Base-by-base conservation (phyloP, 805 yeast species). In the Candida ficus region DNA sequence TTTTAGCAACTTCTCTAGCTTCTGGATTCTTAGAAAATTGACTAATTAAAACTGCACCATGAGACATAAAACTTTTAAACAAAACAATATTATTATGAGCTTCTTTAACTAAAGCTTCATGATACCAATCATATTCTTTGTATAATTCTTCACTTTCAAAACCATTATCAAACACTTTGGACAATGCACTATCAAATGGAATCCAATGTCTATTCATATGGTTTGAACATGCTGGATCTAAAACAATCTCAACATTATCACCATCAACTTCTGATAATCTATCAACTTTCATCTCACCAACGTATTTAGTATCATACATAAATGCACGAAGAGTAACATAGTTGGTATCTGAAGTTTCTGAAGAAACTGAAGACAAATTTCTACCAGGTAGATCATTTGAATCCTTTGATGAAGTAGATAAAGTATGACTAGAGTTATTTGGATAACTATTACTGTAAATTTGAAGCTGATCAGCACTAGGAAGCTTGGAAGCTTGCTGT, bases 141-240 rank as follows among this genome's bases (percentile, higher is more conserved):
- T 56, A 53, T 5, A 54, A n/a, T 3, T 23, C 28, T 30, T 52
- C 57, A 2, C 44, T 41, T 17, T 50, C 58, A 32, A 51, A 52
- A 1, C 50, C 53, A 4, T 17, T 10, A 14, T 48, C 48, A 35
- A 51, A 49, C 4, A 33, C 33, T 8, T 34, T 21, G 3, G 45
- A 22, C 3, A 36, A 7, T 2, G 7, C 9, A 11, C 19, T n/a
- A 18, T 52, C 49, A 20, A 46, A 37, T 2, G 35, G 39, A 2
- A 35, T 25, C 58, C 58, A 56, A 18, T 29, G 39, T 29, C 33
- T 51, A 37, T 56, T 56, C 39, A 54, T 31, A 19, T 35, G 31
- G 32, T 35, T 47, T 25, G 47, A 34, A 26, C 60, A 56, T 8
- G 46, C 45, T n/a, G 56, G 57, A 29, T 51, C 53, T 8, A 56